Evolutionary conservation across 768 basidiomycete genomes (phyloP).

Genomic region (Xanthoconium stramineum): DNA sequence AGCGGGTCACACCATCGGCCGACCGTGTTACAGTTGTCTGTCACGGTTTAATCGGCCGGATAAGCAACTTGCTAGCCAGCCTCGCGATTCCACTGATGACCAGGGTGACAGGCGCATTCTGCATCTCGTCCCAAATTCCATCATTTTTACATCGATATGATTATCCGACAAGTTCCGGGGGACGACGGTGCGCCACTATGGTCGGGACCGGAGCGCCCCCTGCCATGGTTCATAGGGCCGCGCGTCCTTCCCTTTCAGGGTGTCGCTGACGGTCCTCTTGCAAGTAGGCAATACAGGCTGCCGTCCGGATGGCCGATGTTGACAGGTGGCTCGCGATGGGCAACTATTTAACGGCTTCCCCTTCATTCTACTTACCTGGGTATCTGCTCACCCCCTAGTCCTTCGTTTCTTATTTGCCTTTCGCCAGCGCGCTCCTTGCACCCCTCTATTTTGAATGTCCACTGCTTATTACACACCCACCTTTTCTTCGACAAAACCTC

Average conservation of each 20-base stretch:
- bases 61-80: too few species aligned
- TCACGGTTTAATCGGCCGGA: too few species aligned
- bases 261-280: not conserved
- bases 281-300: not conserved
- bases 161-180: too few species aligned
- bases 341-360: not conserved
- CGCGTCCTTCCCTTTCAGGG: not conserved
- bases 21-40: not conserved
- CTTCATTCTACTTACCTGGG: not conserved
- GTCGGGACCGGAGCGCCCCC: not conserved
- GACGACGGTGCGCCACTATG: not conserved
- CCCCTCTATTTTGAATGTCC: constrained; percentile 1
- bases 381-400: too few species aligned
- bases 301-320: not conserved
- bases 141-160: too few species aligned
- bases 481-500: not conserved
- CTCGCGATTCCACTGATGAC: too few species aligned
- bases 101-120: not conserved
- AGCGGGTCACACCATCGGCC: not conserved
- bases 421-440: not conserved
- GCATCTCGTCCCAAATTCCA: too few species aligned
- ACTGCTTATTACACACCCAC: not conserved
- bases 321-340: not conserved
- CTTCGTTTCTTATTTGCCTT: not conserved
- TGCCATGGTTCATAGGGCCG: not conserved